Percentiles rank a stretch among this genome's conserved stretches.
Evolutionary conservation across 306 rosid genomes (phyloP).

Genomic region (Canavalia gladiata): DNA sequence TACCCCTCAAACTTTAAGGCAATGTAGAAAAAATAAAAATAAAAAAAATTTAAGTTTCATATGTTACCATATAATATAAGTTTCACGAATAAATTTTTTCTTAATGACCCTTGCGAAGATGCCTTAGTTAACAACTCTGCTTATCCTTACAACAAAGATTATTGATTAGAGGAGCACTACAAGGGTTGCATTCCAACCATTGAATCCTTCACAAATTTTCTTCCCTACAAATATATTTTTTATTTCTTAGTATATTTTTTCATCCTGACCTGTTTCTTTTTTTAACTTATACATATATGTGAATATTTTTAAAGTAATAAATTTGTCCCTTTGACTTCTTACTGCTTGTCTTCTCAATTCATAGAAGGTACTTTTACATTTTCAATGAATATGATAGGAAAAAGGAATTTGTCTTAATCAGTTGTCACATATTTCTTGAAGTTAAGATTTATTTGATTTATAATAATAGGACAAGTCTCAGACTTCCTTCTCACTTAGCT

Average conservation of each 20-base stretch:
- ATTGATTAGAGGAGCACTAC: not conserved
- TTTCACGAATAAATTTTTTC: not conserved
- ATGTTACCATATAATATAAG: not conserved
- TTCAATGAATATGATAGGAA: slow-evolving; percentile 6
- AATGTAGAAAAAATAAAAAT: no score
- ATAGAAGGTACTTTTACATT: not conserved
- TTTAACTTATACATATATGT: not conserved
- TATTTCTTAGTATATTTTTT: not conserved
- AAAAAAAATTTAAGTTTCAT: not conserved
- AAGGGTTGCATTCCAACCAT: not conserved
- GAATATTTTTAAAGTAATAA: slow-evolving; percentile 32
- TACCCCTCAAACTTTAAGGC: no score
- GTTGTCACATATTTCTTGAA: slow-evolving; percentile 49
- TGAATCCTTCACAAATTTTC: not conserved
- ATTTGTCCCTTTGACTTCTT: slow-evolving; percentile 39
- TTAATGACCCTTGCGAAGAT: not conserved
- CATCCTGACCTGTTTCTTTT: not conserved
- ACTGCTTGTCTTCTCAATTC: slow-evolving; percentile 6
- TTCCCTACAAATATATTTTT: not conserved
- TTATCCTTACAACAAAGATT: not conserved
- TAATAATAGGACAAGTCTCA: not conserved
- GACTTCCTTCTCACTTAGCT: slow-evolving; percentile 38
- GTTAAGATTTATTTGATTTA: slow-evolving; percentile 39
- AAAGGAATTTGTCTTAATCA: slow-evolving; percentile 29
- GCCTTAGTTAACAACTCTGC: not conserved